These are phyloP conservation scores for Dysphania ambrosioides DNA, from an alignment of 148 eudicot genomes.

Conservation along the genomic window DNA sequence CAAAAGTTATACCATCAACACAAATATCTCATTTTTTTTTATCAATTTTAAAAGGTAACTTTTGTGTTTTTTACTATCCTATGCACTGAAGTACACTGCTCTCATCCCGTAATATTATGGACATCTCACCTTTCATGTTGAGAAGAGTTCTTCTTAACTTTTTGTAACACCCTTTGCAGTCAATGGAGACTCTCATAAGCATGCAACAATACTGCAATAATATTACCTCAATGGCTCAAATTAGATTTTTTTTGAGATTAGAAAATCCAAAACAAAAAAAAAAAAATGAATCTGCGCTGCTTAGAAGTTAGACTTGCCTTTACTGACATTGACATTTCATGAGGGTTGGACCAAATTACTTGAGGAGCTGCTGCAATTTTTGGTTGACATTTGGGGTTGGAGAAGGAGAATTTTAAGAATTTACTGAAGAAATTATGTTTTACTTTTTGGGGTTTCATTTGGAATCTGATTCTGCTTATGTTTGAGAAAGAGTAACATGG, in stretches of 20 bases:
- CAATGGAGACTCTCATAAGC: slow-evolving; percentile 41
- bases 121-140: slow-evolving; percentile 40
- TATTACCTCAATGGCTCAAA: no score
- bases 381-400: background rate
- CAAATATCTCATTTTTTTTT: no score
- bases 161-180: slow-evolving; percentile 41
- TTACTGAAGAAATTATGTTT: background rate
- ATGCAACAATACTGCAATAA: slow-evolving; percentile 43
- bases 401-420: slow-evolving; percentile 7
- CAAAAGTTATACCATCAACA: no score
- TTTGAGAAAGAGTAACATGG: slow-evolving; percentile 4
- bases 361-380: background rate
- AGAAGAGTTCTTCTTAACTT: slow-evolving; percentile 34
- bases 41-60: no score
- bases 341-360: background rate
- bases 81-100: no score
- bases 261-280: background rate
- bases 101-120: background rate
- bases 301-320: slow-evolving; percentile 28
- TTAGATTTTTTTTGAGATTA: no score
- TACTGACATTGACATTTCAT: slow-evolving; percentile 25
- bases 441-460: slow-evolving; percentile 16
- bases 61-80: no score
- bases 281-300: background rate
- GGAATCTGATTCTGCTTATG: slow-evolving; percentile 35